phyloP scores from a whole-genome alignment of 306 rosid genomes.

The Mucuna pruriens region DNA sequence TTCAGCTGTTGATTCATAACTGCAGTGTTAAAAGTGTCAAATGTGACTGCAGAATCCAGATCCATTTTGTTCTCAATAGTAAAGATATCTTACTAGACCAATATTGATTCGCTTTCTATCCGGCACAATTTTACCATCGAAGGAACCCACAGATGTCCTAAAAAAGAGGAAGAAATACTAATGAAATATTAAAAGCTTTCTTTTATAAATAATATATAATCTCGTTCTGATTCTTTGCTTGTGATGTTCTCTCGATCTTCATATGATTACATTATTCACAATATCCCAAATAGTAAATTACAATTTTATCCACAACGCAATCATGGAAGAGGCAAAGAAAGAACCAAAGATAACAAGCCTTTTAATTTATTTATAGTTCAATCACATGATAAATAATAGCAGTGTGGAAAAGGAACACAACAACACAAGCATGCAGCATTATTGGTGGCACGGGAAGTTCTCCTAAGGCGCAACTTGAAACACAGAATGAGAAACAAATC shows the following conservation, averaged over 20 bases:
- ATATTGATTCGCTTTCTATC: background rate
- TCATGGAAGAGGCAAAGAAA: background rate
- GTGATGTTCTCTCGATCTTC: background rate
- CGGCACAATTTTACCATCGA: background rate
- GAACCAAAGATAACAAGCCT: background rate
- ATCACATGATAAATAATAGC: background rate
- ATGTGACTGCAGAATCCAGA: background rate
- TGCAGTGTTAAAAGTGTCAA: background rate
- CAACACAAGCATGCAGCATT: background rate
- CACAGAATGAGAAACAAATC: background rate
- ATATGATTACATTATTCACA: background rate
- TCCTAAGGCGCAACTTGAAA: background rate
- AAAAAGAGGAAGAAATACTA: background rate
- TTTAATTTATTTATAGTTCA: slow-evolving; percentile 28
- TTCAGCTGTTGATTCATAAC: too few relatives aligned
- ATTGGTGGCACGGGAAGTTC: background rate
- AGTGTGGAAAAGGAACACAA: background rate
- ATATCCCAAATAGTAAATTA: background rate
- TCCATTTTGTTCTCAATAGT: background rate
- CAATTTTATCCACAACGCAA: background rate
- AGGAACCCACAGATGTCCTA: background rate
- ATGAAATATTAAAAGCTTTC: background rate
- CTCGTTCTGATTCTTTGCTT: too few relatives aligned
- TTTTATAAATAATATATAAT: too few relatives aligned
- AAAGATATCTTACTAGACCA: background rate